phyloP scores from a whole-genome alignment of 2,329 filamentous ascomycete species.

The Verticillium isaacii region DNA sequence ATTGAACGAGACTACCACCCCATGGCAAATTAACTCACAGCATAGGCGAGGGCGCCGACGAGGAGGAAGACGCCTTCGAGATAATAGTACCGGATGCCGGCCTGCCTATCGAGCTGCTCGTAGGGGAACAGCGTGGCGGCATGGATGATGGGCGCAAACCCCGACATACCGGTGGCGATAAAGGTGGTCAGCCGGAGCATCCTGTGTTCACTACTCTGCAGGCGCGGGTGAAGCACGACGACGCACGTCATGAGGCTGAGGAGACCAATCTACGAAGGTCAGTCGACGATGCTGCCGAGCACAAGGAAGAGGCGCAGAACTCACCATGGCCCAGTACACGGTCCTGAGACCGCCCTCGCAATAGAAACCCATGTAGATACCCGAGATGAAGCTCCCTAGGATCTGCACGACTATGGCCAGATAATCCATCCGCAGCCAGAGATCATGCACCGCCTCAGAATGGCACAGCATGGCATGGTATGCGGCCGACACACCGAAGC shows the following conservation, averaged over 20 bases:
- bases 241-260: constrained; percentile 26
- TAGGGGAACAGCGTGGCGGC: constrained; percentile 30
- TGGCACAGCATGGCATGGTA: constrained; percentile 36
- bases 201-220: constrained; percentile 29
- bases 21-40: constrained; percentile 22
- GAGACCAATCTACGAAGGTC: constrained; percentile 22
- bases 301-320: constrained; percentile 7
- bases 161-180: constrained; percentile 31
- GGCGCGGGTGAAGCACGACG: constrained; percentile 27
- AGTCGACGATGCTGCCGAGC: not conserved
- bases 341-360: constrained; percentile 26
- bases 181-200: constrained; percentile 29
- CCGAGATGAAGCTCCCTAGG: constrained; percentile 30
- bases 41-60: constrained; percentile 30
- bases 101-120: constrained; percentile 29
- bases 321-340: constrained; percentile 30
- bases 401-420: constrained; percentile 31
- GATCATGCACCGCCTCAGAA: constrained; percentile 24
- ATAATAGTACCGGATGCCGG: constrained; percentile 34
- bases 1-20: constrained; percentile 6
- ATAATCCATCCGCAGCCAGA: constrained; percentile 33
- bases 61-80: constrained; percentile 31
- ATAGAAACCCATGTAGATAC: constrained; percentile 34
- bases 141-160: constrained; percentile 32
- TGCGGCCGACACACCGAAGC: constrained; percentile 28